These are phyloP conservation scores for Cladosporium oxysporum DNA, from an alignment of 2,329 filamentous ascomycete genomes.

Conservation along the genomic window DNA sequence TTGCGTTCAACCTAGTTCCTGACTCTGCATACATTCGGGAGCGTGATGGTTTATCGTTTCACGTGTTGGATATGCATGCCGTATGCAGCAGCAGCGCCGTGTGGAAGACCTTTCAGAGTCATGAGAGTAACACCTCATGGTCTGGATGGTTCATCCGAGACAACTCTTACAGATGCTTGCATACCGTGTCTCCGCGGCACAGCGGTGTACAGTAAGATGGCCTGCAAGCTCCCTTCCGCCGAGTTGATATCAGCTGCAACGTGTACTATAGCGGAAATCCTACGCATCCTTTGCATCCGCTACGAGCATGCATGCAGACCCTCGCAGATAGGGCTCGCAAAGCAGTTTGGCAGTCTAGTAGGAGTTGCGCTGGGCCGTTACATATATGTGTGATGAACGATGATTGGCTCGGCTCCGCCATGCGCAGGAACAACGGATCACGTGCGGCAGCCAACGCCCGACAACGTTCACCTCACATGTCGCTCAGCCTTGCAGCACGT, in stretches of 20 bases:
- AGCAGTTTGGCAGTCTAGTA: neutral
- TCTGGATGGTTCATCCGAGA: neutral
- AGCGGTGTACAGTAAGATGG: neutral
- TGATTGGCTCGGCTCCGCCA: neutral
- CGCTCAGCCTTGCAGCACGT: neutral
- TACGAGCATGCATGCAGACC: neutral
- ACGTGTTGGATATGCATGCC: neutral
- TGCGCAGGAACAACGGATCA: neutral
- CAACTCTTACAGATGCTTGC: neutral
- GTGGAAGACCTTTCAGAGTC: neutral
- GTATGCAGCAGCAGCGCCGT: neutral
- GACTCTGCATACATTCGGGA: neutral
- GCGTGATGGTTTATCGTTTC: neutral
- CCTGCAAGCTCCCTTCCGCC: neutral
- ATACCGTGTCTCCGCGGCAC: neutral
- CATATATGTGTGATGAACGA: neutral
- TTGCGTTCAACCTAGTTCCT: neutral
- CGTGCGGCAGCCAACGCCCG: slow-evolving; percentile 2
- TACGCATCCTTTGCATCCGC: neutral
- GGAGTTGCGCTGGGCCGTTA: neutral
- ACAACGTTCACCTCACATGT: neutral
- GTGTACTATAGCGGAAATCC: neutral
- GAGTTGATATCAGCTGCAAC: neutral
- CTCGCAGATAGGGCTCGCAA: neutral
- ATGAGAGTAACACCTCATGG: neutral